Base-by-base conservation (phyloP, 306 rosid species). In the Trifolium fragiferum region DNA sequence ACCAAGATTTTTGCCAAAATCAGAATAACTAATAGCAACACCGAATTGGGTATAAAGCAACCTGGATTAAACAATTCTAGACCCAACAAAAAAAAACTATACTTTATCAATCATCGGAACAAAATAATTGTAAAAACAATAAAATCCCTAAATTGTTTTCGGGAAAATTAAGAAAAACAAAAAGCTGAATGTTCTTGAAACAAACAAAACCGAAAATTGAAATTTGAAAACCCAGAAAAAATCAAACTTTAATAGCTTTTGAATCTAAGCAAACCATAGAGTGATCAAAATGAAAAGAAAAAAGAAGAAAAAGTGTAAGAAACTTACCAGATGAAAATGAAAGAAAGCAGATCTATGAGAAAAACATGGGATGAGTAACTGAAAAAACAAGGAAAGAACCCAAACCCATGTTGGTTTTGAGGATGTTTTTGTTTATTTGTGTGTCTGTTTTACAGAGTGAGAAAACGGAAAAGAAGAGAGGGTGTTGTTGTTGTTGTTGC, bases 311-410 rank as follows among this genome's bases (percentile, higher is more conserved):
- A 76, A 83, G 81, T 68, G 43, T 19, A 15, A 35, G 18, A 74
- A 84, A 76, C 72, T 78, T 49, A 59, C 83, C 23, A 15, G 78
- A 64, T 23, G 77, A 18, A 58, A 65, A 72, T 37, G 78, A 55
- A 72, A 54, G 18, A 49, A 59, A 21, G 49, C 81, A 83, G 91
- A 89, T 87, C 92, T 84, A 82, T 51, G 32, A 47, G 43, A 67
- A 74, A 77, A 83, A 58, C 49, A 73, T 4, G 61, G 61, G 78
- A 76, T 46, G 78, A 62, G 51, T 76, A 74, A 87, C 69, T 50
- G 66, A 53, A 72, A 50, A 72, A 76, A 41, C 68, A 62, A 73
- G 68, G 73, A 37, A 63, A 65, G 60, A 59, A 70, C 67, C 65
- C 54, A 64, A 53, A 50, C 68, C 72, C 76, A 32, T 63, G 14